Base-by-base conservation (phyloP, 495 filamentous ascomycete species). In the Penicillium goetzii region DNA sequence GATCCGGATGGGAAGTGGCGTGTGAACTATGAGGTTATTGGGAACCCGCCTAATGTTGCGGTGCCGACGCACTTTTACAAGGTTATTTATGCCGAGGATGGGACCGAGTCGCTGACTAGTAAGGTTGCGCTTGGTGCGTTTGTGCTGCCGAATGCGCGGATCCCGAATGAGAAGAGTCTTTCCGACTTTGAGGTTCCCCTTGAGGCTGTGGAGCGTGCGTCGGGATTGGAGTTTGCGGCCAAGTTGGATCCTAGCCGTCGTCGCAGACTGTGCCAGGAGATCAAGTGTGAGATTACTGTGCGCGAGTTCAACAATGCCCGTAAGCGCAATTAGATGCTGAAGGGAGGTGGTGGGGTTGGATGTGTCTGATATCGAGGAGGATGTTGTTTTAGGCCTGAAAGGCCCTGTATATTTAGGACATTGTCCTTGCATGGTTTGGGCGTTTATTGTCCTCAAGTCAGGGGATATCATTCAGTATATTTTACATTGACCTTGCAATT, bases 31-130 rank as follows among this genome's bases (percentile, higher is more conserved):
- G 95, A 99, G 80, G 91, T 99, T n/a, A 95, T 99, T 59, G 95
- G 95, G 4, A 87, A 84, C 70, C 95, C 96, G 57, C 96, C 95
- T 3, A 97, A 92, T 71, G 87, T 99, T 21, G 92, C 96, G 9
- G 95, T 99, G 60, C 95, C 95, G 10, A 99, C 95, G 26, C 95
- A 99, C 74, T 99, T 99, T 81, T 99, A 95, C 81, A 99, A 99
- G 80, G 91, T 99, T 55, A 92, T 99, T 57, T 95, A 96, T 68
- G 95, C 90, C 5, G 95, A 98, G 76, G 92, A 96, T 68, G 90
- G 90, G 2, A 78, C 78, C 1, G 84, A 84, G 9, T 70, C 62
- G 23, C 69, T 77, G 0, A 60, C 59, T 15, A 90, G 92, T 5
- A 89, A 89, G 59, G 95, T 99, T 3, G 92, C 92, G 3, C 75